Evolutionary conservation across 305 asterid genomes (phyloP).

Genomic region (Fraxinus xanthoxyloides): DNA sequence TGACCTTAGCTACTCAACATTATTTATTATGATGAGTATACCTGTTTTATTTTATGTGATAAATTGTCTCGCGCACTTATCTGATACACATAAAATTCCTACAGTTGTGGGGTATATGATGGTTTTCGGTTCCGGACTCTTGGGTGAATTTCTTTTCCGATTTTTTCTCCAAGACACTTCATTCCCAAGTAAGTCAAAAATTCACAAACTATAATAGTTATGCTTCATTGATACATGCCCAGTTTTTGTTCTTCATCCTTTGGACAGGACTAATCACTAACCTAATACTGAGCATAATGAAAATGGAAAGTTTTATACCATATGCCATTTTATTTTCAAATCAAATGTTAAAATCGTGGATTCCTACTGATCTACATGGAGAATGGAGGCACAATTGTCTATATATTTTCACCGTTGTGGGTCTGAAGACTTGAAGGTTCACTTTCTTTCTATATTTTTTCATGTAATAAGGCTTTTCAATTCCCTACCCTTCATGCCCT

Average conservation of each 20-base stretch:
- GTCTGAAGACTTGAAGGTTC: conserved; percentile 1
- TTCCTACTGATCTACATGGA: not conserved
- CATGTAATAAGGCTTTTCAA: conserved; percentile 5
- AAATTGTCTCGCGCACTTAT: not conserved
- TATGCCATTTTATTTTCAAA: not conserved
- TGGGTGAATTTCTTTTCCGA: conserved; percentile 85
- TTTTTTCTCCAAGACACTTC: conserved; percentile 80
- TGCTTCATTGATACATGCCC: not conserved
- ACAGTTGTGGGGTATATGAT: conserved; percentile 84
- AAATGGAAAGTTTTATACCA: not conserved
- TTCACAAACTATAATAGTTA: not conserved
- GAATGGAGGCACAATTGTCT: not conserved
- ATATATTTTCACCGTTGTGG: not conserved
- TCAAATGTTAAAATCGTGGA: not conserved
- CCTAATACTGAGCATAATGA: not conserved
- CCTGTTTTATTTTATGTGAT: not conserved
- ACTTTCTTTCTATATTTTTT: not conserved
- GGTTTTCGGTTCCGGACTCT: conserved; percentile 85
- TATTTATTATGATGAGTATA: not conserved
- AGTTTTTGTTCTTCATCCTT: not conserved
- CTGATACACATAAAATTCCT: conserved; percentile 20
- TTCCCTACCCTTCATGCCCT: not conserved
- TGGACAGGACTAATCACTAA: not conserved
- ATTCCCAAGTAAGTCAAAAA: conserved; percentile 73
- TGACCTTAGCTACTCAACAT: conserved; percentile 18